A percentile compares a stretch with the other conserved stretches of the same genome.
These are phyloP conservation scores for Xylaria sp. DNA, from an alignment of 2,329 filamentous ascomycete genomes.

Conservation along the genomic window DNA sequence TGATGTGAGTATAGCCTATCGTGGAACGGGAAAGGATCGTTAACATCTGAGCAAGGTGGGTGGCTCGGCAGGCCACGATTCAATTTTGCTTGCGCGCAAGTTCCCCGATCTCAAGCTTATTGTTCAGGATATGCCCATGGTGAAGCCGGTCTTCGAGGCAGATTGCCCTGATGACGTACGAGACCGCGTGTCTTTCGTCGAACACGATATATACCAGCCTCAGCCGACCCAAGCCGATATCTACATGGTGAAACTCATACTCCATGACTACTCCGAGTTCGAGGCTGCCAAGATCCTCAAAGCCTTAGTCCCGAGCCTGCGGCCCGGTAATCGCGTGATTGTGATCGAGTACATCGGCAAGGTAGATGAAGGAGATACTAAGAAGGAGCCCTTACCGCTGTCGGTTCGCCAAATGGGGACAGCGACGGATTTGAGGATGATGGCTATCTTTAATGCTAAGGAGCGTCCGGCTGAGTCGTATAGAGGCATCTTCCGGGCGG, in stretches of 20 bases:
- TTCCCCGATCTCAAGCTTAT: slow-evolving; percentile 49
- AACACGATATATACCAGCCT: slow-evolving; percentile 48
- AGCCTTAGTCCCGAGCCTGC: slow-evolving; percentile 50
- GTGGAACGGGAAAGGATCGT: not conserved
- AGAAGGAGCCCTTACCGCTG: slow-evolving; percentile 39
- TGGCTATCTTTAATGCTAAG: slow-evolving; percentile 55
- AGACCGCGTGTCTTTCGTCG: slow-evolving; percentile 44
- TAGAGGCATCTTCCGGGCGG: slow-evolving; percentile 50
- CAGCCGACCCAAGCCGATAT: slow-evolving; percentile 51
- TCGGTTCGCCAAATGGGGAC: slow-evolving; percentile 48
- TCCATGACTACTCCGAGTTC: slow-evolving; percentile 61
- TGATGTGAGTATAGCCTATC: slow-evolving; percentile 44
- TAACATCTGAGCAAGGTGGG: slow-evolving; percentile 43
- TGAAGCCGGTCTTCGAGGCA: slow-evolving; percentile 44
- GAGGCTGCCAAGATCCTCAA: slow-evolving; percentile 49
- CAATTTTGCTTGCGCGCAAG: slow-evolving; percentile 48
- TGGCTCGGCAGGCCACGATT: slow-evolving; percentile 50
- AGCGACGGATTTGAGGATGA: slow-evolving; percentile 55
- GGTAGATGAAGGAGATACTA: slow-evolving; percentile 37
- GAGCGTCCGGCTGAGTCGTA: slow-evolving; percentile 55
- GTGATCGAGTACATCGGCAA: slow-evolving; percentile 48
- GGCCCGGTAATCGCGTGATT: slow-evolving; percentile 49
- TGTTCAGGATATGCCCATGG: slow-evolving; percentile 52
- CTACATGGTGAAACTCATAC: slow-evolving; percentile 59
- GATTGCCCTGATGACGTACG: slow-evolving; percentile 43